A percentile compares a stretch with the other conserved stretches of the same genome.
Conservation (phyloP, 2,329 filamentous ascomycete genomes). For the Scleromitrula shiraiana region DNA sequence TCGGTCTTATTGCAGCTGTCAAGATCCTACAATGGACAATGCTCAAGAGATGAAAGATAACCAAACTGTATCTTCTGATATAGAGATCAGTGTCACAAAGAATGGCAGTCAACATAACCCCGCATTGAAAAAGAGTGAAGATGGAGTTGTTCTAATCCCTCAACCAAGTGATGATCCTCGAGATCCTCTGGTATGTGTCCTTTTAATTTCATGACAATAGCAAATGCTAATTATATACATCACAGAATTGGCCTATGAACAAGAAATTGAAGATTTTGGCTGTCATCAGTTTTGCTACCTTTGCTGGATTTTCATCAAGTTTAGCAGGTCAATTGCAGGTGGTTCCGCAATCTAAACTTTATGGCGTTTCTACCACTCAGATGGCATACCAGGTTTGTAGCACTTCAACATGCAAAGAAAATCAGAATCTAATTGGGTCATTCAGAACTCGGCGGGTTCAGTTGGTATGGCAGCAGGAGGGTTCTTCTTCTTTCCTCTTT, state of each 20-base stretch:
- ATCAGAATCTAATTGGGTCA: neutral
- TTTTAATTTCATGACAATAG: neutral
- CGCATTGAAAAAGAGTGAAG: neutral
- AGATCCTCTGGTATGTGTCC: conserved; percentile 30
- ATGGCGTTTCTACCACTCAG: conserved; percentile 29
- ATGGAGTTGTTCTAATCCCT: conserved; percentile 33
- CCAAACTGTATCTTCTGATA: neutral
- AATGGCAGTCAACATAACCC: neutral
- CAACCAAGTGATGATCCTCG: conserved; percentile 28
- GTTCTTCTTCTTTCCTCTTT: conserved; percentile 33
- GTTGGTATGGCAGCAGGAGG: conserved; percentile 34
- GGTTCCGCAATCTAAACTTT: conserved; percentile 30
- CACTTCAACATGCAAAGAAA: neutral
- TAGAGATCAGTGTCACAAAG: neutral
- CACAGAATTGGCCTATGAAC: conserved; percentile 30
- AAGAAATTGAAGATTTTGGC: conserved; percentile 30
- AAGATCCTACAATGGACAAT: neutral
- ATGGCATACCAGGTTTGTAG: conserved; percentile 29
- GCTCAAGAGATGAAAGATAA: neutral
- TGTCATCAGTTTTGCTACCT: conserved; percentile 31
- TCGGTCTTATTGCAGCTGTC: neutral
- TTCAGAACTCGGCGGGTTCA: conserved; percentile 32
- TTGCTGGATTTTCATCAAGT: conserved; percentile 31
- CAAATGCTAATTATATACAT: neutral
- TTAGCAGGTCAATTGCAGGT: conserved; percentile 32